phyloP scores from a whole-genome alignment of 352 stramenopile genomes.

The Pythium phragmitis region DNA sequence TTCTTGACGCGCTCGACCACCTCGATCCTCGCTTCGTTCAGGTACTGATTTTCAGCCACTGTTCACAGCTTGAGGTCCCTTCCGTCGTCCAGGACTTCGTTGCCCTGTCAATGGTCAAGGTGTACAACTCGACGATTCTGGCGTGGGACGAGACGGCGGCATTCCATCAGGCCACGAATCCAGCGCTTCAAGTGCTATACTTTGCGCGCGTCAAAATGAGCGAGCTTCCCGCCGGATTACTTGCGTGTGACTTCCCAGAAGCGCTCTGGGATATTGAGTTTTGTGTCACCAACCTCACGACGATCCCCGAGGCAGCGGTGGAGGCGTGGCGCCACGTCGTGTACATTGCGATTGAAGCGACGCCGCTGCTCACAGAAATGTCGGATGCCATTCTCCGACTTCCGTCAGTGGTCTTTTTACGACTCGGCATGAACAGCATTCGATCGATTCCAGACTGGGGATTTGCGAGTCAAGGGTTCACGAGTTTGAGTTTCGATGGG shows the following conservation, averaged over 20 bases:
- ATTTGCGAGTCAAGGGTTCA: neutral
- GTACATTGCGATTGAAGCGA: neutral
- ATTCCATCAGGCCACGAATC: neutral
- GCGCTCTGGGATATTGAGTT: conserved; percentile 11
- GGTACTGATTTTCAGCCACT: conserved; percentile 22
- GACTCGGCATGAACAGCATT: conserved; percentile 3
- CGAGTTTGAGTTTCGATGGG: neutral
- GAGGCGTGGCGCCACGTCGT: neutral
- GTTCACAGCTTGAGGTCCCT: conserved; percentile 17
- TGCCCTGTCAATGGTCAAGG: conserved; percentile 11
- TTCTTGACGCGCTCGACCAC: neutral
- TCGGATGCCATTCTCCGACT: neutral
- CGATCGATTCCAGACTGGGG: neutral
- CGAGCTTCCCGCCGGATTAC: conserved; percentile 6
- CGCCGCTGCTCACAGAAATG: neutral
- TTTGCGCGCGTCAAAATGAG: conserved; percentile 17
- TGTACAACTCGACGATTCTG: conserved; percentile 29
- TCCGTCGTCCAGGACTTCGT: conserved; percentile 5
- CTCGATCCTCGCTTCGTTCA: conserved; percentile 1
- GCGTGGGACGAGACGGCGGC: conserved; percentile 8
- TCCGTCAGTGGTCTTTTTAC: neutral
- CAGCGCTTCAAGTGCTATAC: neutral
- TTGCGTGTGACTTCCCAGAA: neutral
- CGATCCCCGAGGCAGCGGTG: neutral
- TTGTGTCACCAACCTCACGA: conserved; percentile 14